Conservation (phyloP, 345 rosid genomes). For the Citrus medica region DNA sequence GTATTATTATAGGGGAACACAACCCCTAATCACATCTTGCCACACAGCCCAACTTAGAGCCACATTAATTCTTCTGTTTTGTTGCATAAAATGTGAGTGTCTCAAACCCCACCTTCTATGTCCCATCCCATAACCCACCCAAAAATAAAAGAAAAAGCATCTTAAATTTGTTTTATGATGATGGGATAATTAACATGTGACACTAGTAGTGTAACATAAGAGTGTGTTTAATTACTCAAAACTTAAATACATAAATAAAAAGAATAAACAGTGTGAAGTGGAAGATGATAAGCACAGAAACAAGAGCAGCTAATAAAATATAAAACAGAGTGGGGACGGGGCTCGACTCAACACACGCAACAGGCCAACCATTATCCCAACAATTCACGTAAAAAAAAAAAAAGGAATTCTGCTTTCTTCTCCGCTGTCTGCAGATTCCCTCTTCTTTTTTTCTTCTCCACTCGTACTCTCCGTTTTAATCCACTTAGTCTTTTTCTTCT, state of each 20-base stretch:
- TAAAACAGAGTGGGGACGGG: slow-evolving; percentile 8
- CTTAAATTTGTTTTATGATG: not conserved
- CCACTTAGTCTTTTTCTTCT: not conserved
- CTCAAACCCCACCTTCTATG: not conserved
- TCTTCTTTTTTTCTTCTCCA: not conserved
- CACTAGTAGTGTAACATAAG: not conserved
- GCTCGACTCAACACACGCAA: not conserved
- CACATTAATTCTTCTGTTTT: not conserved
- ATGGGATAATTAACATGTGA: not conserved
- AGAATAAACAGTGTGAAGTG: too few relatives aligned
- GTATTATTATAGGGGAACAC: not conserved
- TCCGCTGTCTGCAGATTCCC: not conserved
- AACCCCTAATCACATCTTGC: not conserved
- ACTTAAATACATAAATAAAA: too few relatives aligned
- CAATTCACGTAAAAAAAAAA: not conserved
- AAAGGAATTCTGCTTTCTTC: not conserved
- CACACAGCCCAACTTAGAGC: not conserved
- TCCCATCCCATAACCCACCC: too few relatives aligned
- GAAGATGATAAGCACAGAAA: not conserved
- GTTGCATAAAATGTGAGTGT: too few relatives aligned
- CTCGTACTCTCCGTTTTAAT: not conserved
- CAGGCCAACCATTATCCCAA: not conserved
- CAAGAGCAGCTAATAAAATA: not conserved
- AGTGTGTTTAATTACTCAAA: not conserved
- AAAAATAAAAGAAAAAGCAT: too few relatives aligned